phyloP scores from a whole-genome alignment of 2,329 filamentous ascomycete genomes.

The Hymenoscyphus occultus region DNA sequence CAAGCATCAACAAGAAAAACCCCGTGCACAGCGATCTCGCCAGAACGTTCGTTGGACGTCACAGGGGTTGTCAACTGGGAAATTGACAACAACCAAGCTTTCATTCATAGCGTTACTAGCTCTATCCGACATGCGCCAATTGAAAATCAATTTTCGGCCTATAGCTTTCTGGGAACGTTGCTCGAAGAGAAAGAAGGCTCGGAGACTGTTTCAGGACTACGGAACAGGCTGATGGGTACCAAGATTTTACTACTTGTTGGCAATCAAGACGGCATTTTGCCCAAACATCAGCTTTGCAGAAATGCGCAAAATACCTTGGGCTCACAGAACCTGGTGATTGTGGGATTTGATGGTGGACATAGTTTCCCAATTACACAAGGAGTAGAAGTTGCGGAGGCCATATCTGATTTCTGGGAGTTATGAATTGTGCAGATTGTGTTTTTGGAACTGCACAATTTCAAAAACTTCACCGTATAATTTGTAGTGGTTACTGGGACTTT shows the following conservation, averaged over 20 bases:
- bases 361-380: not conserved
- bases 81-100: not conserved
- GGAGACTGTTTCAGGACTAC: not conserved
- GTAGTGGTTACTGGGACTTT: no score
- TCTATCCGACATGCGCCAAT: slow-evolving; percentile 2
- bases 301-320: not conserved
- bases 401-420: not conserved
- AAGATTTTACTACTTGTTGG: not conserved
- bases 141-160: not conserved
- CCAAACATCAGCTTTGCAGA: not conserved
- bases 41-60: not conserved
- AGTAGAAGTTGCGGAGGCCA: not conserved
- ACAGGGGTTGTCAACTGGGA: not conserved
- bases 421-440: not conserved
- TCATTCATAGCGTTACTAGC: not conserved
- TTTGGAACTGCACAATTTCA: no score
- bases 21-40: not conserved
- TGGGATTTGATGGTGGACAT: not conserved
- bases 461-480: no score
- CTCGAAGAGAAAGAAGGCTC: not conserved
- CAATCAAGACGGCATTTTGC: not conserved
- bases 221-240: not conserved
- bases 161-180: not conserved
- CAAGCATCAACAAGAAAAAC: not conserved
- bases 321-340: not conserved